Conservation (phyloP, 2,329 filamentous ascomycete species). For the Fusarium sarcochroum region DNA sequence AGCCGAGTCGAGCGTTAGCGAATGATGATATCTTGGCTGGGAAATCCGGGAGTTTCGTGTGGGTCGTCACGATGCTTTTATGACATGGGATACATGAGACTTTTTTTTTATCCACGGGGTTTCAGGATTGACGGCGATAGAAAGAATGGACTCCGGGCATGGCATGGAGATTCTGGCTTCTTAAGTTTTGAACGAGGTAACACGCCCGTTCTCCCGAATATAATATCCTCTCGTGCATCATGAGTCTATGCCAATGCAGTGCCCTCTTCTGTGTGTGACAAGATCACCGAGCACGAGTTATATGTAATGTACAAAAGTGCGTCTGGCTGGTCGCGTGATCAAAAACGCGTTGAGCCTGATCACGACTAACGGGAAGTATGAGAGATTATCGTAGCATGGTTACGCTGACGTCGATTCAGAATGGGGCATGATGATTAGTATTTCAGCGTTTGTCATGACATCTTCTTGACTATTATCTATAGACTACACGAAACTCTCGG, state of each 20-base stretch:
- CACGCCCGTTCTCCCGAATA: constrained; percentile 24
- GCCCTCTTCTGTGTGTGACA: neutral
- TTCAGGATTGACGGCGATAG: constrained; percentile 33
- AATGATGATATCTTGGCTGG: constrained; percentile 47
- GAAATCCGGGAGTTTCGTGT: constrained; percentile 47
- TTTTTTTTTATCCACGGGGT: constrained; percentile 36
- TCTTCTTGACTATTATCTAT: too few relatives aligned
- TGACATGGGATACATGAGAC: constrained; percentile 46
- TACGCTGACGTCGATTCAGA: too few relatives aligned
- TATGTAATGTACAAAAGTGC: too few relatives aligned
- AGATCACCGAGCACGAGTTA: neutral
- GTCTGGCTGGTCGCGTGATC: too few relatives aligned
- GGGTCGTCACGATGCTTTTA: constrained; percentile 47
- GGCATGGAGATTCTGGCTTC: constrained; percentile 24
- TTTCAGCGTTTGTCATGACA: too few relatives aligned
- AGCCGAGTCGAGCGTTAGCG: constrained; percentile 50
- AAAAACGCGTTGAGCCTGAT: neutral
- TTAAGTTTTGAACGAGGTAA: constrained; percentile 19
- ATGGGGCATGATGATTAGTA: too few relatives aligned
- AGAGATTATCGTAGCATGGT: too few relatives aligned
- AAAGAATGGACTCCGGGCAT: constrained; percentile 27
- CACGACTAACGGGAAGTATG: neutral
- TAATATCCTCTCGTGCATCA: constrained; percentile 24
- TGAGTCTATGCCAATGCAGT: neutral
- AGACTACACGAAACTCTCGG: too few relatives aligned